A percentile compares a stretch with the other conserved stretches of the same genome.
phyloP scores from a whole-genome alignment of 192 early-diverging fungal species.

The Lobosporangium transversale region DNA sequence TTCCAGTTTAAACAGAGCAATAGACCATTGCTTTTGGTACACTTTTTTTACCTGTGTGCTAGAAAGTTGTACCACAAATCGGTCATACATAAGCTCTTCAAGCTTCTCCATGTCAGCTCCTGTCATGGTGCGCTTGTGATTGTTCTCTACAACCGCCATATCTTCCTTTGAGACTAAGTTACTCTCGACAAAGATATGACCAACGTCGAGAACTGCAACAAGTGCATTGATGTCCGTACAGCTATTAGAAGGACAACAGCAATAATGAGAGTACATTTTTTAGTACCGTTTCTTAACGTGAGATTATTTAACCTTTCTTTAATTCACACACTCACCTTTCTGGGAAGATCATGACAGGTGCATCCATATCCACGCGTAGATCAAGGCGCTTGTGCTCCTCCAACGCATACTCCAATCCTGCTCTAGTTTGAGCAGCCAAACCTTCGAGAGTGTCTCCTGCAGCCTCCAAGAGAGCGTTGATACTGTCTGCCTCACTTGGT shows the following conservation, averaged over 20 bases:
- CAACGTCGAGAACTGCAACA: slow-evolving; percentile 91
- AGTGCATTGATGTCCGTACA: slow-evolving; percentile 64
- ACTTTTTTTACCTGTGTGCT: slow-evolving; percentile 79
- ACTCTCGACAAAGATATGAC: slow-evolving; percentile 89
- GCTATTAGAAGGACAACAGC: slow-evolving; percentile 28
- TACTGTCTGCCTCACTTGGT: slow-evolving; percentile 75
- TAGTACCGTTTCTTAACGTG: too few relatives aligned
- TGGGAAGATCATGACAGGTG: slow-evolving; percentile 94
- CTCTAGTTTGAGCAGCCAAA: slow-evolving; percentile 87
- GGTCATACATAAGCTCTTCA: slow-evolving; percentile 88
- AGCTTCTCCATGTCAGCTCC: slow-evolving; percentile 77
- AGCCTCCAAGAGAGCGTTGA: slow-evolving; percentile 70
- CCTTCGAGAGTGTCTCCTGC: slow-evolving; percentile 90
- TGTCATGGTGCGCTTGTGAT: slow-evolving; percentile 68
- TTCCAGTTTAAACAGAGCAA: too few relatives aligned
- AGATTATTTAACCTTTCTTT: too few relatives aligned
- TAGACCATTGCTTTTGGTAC: too few relatives aligned
- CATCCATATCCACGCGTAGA: slow-evolving; percentile 94
- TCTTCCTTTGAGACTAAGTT: slow-evolving; percentile 78
- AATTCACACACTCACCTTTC: slow-evolving; percentile 69
- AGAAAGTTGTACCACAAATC: slow-evolving; percentile 83
- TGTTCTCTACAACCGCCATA: slow-evolving; percentile 73
- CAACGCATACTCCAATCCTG: slow-evolving; percentile 83
- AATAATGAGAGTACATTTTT: too few relatives aligned
- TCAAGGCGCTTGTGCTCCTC: slow-evolving; percentile 91